Conservation (phyloP, 2,329 filamentous ascomycete genomes). For the Corinectria fuckeliana region DNA sequence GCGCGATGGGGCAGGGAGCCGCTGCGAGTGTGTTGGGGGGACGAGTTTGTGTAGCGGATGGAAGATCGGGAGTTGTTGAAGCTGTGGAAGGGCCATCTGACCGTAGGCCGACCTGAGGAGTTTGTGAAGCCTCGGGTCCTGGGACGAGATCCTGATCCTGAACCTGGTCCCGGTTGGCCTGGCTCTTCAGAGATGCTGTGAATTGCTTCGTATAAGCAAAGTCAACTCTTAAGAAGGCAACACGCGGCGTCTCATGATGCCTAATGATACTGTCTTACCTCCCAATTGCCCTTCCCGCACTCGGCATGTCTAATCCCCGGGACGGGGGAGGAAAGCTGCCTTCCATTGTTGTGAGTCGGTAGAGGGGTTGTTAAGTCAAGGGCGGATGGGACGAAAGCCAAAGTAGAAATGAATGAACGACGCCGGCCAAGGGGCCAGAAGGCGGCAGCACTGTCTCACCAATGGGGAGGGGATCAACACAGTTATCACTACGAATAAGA, state of each 20-base stretch:
- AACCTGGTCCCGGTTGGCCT: conserved; percentile 20
- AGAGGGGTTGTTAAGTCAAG: conserved; percentile 1
- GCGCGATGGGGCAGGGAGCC: conserved; percentile 34
- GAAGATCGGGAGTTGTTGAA: conserved; percentile 38
- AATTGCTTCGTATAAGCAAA: conserved; percentile 3
- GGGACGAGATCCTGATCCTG: conserved; percentile 23
- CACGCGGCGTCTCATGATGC: neutral
- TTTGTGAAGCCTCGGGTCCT: conserved; percentile 37
- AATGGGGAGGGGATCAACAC: conserved; percentile 18
- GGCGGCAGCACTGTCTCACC: conserved; percentile 29
- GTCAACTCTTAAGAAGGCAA: neutral
- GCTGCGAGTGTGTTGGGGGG: conserved; percentile 29
- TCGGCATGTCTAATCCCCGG: conserved; percentile 16
- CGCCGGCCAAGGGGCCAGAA: neutral
- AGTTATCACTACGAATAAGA: conserved; percentile 26
- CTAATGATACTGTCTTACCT: conserved; percentile 21
- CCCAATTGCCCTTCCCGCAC: conserved; percentile 34
- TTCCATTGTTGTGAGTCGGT: conserved; percentile 29
- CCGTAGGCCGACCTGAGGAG: conserved; percentile 37
- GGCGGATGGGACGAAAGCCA: neutral
- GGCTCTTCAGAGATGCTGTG: conserved; percentile 36
- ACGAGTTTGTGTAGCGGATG: conserved; percentile 26
- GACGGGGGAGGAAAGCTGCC: conserved; percentile 24
- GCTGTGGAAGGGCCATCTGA: conserved; percentile 39
- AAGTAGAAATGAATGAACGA: conserved; percentile 5